phyloP scores from a whole-genome alignment of 2,329 filamentous ascomycete genomes.

The Botrytis porri region DNA sequence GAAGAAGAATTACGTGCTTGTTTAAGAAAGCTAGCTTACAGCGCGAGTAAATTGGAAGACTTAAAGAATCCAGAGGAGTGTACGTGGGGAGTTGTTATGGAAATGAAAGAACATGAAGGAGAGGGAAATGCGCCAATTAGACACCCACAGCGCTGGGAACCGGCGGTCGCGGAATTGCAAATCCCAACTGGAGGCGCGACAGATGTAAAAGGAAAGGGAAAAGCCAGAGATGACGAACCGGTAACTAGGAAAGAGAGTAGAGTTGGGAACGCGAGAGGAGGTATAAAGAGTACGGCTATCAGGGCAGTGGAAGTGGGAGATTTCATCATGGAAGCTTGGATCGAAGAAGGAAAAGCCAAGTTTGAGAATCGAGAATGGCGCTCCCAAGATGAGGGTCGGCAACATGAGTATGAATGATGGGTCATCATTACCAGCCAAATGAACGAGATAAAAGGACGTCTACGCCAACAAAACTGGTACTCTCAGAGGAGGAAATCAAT shows the following conservation, averaged over 20 bases:
- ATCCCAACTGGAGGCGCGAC: constrained; percentile 20
- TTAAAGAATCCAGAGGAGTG: constrained; percentile 57
- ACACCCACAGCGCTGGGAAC: constrained; percentile 61
- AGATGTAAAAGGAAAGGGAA: background rate
- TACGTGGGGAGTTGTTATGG: constrained; percentile 74
- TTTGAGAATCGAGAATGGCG: background rate
- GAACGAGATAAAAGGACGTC: background rate
- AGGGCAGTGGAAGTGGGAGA: constrained; percentile 62
- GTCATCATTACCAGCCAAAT: too few species aligned
- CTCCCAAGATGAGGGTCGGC: background rate
- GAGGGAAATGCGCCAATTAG: constrained; percentile 50
- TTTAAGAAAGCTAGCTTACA: constrained; percentile 59
- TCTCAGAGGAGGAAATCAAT: too few species aligned
- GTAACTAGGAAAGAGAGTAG: constrained; percentile 23
- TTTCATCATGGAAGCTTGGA: constrained; percentile 66
- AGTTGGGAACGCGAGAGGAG: constrained; percentile 44
- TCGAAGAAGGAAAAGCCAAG: constrained; percentile 55
- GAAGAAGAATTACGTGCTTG: constrained; percentile 71
- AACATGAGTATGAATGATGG: background rate
- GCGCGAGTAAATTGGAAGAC: constrained; percentile 53
- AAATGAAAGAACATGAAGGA: constrained; percentile 58
- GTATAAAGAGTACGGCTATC: constrained; percentile 57
- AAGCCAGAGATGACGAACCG: background rate
- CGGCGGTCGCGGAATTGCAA: constrained; percentile 46
- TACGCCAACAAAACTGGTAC: too few species aligned